Evolutionary conservation across 306 rosid genomes (phyloP).

Genomic region (Vicia faba): DNA sequence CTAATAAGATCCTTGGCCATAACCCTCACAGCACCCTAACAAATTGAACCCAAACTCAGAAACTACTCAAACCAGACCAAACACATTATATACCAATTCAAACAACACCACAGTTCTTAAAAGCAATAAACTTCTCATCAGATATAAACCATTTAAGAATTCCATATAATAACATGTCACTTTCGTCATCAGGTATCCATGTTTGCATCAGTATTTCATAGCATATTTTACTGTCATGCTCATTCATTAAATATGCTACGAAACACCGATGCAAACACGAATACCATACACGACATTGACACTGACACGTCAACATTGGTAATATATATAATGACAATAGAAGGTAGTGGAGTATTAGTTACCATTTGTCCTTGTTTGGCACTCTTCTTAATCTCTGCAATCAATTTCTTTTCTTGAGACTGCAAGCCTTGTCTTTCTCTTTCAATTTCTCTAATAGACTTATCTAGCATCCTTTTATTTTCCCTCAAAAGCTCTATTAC

Average conservation of each 20-base stretch:
- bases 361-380: conserved; percentile 98
- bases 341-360: no score
- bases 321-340: no score
- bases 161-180: background rate
- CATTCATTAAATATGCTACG: no score
- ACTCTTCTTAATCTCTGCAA: conserved; percentile 80
- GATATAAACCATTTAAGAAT: conserved; percentile 12
- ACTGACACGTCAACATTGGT: no score
- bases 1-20: conserved; percentile 95
- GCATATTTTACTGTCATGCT: no score
- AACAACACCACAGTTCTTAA: conserved; percentile 27
- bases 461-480: conserved; percentile 86
- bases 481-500: conserved; percentile 77
- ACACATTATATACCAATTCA: background rate
- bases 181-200: no score
- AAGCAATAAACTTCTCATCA: conserved; percentile 12
- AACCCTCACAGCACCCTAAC: conserved; percentile 80
- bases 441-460: conserved; percentile 82
- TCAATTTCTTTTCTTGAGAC: conserved; percentile 79
- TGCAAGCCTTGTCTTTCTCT: conserved; percentile 83
- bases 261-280: no score
- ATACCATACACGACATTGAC: no score
- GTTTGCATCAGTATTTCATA: no score
- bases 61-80: conserved; percentile 22
- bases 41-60: conserved; percentile 34